A percentile compares a stretch with the other conserved stretches of the same genome.
Conservation (phyloP, 208 protist species). For the Lotmaria passim region DNA sequence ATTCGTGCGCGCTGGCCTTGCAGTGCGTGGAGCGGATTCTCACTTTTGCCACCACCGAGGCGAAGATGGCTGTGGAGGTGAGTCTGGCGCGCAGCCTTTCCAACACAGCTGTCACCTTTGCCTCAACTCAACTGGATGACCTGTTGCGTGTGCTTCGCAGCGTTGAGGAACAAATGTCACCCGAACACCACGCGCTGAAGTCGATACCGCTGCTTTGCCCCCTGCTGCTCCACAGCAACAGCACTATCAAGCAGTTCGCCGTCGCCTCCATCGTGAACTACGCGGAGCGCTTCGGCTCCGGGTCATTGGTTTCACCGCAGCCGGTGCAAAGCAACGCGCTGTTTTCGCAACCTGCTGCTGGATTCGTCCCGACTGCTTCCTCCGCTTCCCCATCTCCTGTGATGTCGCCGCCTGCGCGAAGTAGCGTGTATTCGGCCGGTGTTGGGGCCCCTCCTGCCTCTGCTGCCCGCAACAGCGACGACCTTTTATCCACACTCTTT, state of each 20-base stretch:
- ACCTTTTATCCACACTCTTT: slow-evolving; percentile 8
- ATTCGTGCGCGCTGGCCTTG: slow-evolving; percentile 27
- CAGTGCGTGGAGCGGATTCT: slow-evolving; percentile 49
- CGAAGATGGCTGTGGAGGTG: slow-evolving; percentile 35
- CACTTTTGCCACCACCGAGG: slow-evolving; percentile 27
- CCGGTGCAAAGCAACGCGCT: neutral
- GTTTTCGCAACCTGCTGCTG: neutral
- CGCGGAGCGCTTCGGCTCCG: slow-evolving; percentile 16
- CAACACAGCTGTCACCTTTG: slow-evolving; percentile 14
- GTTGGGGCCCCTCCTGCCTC: neutral
- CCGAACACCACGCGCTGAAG: slow-evolving; percentile 43
- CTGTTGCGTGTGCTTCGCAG: slow-evolving; percentile 38
- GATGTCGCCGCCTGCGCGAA: slow-evolving; percentile 12
- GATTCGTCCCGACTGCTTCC: neutral
- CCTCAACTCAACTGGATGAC: slow-evolving; percentile 20
- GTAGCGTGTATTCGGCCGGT: neutral
- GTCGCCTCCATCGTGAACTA: slow-evolving; percentile 28
- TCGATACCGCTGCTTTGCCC: slow-evolving; percentile 54
- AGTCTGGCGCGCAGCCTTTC: slow-evolving; percentile 23
- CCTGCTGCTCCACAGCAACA: slow-evolving; percentile 40
- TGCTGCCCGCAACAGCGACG: neutral
- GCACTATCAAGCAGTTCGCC: slow-evolving; percentile 36
- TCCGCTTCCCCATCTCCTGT: neutral
- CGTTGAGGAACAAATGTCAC: slow-evolving; percentile 34
- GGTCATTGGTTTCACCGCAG: neutral